phyloP scores from a whole-genome alignment of 2,329 filamentous ascomycete species.

The Magnaporthiopsis rhizophila region DNA sequence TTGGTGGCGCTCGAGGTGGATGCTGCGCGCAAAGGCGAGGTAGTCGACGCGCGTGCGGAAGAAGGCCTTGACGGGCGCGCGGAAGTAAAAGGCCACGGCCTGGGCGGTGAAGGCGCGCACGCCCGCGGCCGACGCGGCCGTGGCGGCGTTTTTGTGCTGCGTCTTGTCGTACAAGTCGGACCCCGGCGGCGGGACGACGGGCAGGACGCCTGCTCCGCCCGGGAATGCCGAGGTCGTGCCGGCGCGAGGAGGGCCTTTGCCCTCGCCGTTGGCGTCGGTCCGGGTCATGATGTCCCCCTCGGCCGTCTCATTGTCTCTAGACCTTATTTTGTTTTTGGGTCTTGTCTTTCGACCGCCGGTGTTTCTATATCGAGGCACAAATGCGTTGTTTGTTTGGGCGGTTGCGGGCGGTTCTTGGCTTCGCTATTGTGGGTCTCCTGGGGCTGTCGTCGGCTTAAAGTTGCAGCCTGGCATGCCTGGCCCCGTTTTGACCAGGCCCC shows the following conservation, averaged over 20 bases:
- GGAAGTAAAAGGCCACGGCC: constrained; percentile 82
- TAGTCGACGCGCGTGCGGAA: constrained; percentile 88
- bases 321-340: background rate
- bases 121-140: constrained; percentile 75
- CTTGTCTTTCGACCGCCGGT: background rate
- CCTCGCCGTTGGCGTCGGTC: constrained; percentile 3
- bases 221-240: background rate
- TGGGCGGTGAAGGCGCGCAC: constrained; percentile 79
- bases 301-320: background rate
- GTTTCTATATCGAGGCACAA: background rate
- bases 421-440: background rate
- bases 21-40: constrained; percentile 47
- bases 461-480: background rate
- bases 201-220: constrained; percentile 30
- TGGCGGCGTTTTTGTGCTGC: constrained; percentile 46
- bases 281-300: background rate
- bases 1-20: constrained; percentile 33
- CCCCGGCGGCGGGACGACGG: constrained; percentile 31
- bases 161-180: constrained; percentile 35
- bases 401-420: background rate
- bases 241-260: background rate
- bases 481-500: background rate
- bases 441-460: background rate
- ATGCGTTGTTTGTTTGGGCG: no score
- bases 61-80: constrained; percentile 85